Percentiles rank a stretch among this genome's conserved stretches.
Evolutionary conservation across 495 filamentous ascomycete genomes (phyloP).

Genomic region (Copromyces sp.): DNA sequence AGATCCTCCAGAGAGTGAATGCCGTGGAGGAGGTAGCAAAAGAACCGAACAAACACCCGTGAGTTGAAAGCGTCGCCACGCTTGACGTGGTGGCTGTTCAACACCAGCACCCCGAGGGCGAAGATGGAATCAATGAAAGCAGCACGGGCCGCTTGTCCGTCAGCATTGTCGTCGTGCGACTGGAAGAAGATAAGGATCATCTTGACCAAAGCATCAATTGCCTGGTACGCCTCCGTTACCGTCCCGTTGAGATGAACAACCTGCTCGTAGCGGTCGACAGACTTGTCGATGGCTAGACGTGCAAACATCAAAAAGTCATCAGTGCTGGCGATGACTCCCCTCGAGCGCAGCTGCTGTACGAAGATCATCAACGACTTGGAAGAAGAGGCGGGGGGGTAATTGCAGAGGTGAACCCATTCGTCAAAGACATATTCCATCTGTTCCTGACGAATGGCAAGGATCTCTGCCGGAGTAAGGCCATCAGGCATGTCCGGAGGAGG

Average conservation of each 20-base stretch:
- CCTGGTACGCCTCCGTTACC: conserved; percentile 60
- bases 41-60: conserved; percentile 83
- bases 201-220: conserved; percentile 80
- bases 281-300: conserved; percentile 69
- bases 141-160: conserved; percentile 41
- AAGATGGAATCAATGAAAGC: conserved; percentile 66
- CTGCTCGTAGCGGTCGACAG: conserved; percentile 65
- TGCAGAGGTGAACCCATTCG: conserved; percentile 82
- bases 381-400: conserved; percentile 58
- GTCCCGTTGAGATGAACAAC: conserved; percentile 46
- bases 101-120: conserved; percentile 62
- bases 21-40: conserved; percentile 73
- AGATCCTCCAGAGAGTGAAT: conserved; percentile 25
- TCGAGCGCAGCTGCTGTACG: conserved; percentile 71
- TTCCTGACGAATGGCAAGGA: conserved; percentile 43
- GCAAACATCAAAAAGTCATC: conserved; percentile 72
- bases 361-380: conserved; percentile 60
- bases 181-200: conserved; percentile 66
- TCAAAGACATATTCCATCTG: conserved; percentile 91
- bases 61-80: conserved; percentile 75
- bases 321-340: conserved; percentile 54
- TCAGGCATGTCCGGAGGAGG: conserved; percentile 41
- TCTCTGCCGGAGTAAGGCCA: conserved; percentile 12
- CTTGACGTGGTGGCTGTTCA: conserved; percentile 77
- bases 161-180: conserved; percentile 46